phyloP scores from a whole-genome alignment of 768 basidiomycete species.

The Collybia mongolica region DNA sequence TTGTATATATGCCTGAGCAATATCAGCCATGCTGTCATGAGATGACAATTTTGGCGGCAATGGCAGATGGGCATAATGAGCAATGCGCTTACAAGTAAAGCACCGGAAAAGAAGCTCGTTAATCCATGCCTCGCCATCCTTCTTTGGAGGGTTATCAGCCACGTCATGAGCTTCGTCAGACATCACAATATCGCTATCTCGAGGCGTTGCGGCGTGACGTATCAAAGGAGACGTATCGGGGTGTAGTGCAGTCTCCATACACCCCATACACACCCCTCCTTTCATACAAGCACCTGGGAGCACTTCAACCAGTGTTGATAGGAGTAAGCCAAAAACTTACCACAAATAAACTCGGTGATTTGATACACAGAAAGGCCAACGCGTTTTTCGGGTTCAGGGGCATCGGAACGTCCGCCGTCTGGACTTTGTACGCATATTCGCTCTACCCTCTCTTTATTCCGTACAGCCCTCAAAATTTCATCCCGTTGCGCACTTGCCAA shows the following conservation, averaged over 20 bases:
- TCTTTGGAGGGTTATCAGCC: neutral
- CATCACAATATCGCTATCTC: conserved; percentile 31
- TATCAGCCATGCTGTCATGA: conserved; percentile 33
- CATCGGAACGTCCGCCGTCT: conserved; percentile 16
- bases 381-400: conserved; percentile 41
- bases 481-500: conserved; percentile 63
- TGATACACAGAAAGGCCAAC: conserved; percentile 46
- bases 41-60: conserved; percentile 36
- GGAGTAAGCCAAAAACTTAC: conserved; percentile 23
- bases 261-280: conserved; percentile 78
- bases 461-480: conserved; percentile 69
- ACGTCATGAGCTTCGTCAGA: conserved; percentile 16
- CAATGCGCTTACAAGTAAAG: conserved; percentile 75
- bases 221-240: conserved; percentile 32
- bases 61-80: conserved; percentile 79
- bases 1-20: conserved; percentile 58
- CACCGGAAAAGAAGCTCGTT: conserved; percentile 74
- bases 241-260: conserved; percentile 54
- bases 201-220: neutral
- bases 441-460: conserved; percentile 44
- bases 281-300: conserved; percentile 57
- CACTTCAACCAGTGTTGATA: neutral
- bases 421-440: conserved; percentile 28
- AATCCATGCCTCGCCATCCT: neutral
- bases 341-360: conserved; percentile 80